Base-by-base conservation (phyloP, 768 basidiomycete genomes). In the Rossbeevera mucosa region DNA sequence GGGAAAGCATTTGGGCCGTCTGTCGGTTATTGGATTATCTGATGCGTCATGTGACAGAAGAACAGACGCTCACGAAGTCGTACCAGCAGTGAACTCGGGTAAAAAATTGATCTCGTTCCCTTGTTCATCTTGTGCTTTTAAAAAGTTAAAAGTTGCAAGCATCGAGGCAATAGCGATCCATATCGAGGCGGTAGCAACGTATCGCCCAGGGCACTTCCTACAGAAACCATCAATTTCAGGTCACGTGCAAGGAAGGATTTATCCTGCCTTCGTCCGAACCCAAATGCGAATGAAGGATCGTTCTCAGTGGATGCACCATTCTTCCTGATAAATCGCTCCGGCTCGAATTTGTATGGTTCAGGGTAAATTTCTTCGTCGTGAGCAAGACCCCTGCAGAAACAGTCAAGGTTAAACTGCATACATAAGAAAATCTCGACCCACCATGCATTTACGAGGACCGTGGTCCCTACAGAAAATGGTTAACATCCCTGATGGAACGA, bases 301-400 rank as follows among this genome's bases (percentile, higher is more conserved):
- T 18, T 30, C 7, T 52, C 53, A 6, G n/a, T 48, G 24, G 59
- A 54, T 4, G 53, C 47, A 16, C 55, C 65, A 42, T 67, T 51
- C 12, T 54, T 48, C 25, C 43, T 56, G 1, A 66, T 1, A 43
- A 71, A 79, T 12, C 77, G 67, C 18, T 72, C 71, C 11, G 77
- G 79, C 1, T 59, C 55, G 58, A 77, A 80, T 11, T 58, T 56
- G 6, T 70, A 59, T 4, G 79, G 76, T 38, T 76, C 58, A 2
- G 66, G 54, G 49, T 75, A 80, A 5, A 67, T 60, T 18, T 60
- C 55, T 41, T 65, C 64, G 41, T 78, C 71, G 30, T 72, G 71
- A 8, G 66, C 59, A 54, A 80, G 66, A 7, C 63, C 72, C 74
- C 72, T 76, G 33, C 14, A 16, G 14, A 42, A 41, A 21, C n/a